phyloP scores from a whole-genome alignment of 73 alveolate species.

The Breviolum minutum region DNA sequence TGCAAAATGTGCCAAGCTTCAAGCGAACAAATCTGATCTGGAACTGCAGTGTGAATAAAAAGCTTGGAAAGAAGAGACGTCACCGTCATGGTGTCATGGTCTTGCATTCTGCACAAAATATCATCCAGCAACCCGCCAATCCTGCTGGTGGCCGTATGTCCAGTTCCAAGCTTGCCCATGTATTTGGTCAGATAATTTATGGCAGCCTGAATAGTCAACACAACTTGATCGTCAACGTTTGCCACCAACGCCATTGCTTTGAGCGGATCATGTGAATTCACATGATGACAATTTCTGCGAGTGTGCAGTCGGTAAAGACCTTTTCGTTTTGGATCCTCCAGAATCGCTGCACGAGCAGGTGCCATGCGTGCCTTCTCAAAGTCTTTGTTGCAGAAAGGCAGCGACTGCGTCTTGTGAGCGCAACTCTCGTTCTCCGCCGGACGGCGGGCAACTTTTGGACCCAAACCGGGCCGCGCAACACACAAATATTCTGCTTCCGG shows the following conservation, averaged over 20 bases:
- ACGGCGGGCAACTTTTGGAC: not conserved
- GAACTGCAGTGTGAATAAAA: constrained; percentile 3
- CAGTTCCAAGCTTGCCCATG: not conserved
- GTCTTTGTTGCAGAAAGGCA: not conserved
- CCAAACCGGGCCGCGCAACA: not conserved
- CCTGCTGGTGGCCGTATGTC: not conserved
- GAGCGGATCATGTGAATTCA: constrained; percentile 9
- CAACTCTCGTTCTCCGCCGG: not conserved
- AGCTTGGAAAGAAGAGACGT: not conserved
- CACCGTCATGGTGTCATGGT: not conserved
- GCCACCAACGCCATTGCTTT: constrained; percentile 22
- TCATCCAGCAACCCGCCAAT: not conserved
- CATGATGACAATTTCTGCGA: constrained; percentile 18
- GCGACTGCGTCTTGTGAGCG: not conserved
- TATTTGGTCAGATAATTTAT: not conserved
- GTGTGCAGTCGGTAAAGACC: not conserved
- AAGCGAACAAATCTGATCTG: not conserved
- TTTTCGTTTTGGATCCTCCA: not conserved
- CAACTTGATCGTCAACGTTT: constrained; percentile 19
- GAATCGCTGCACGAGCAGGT: not conserved
- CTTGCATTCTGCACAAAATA: not conserved
- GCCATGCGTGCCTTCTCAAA: not conserved
- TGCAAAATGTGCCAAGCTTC: not conserved
- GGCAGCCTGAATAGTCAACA: constrained; percentile 14
- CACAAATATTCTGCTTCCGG: not conserved